A percentile compares a stretch with the other conserved stretches of the same genome.
These are phyloP conservation scores for Umbilicus rupestris DNA, from an alignment of 164 flowering plant species.

Conservation along the genomic window DNA sequence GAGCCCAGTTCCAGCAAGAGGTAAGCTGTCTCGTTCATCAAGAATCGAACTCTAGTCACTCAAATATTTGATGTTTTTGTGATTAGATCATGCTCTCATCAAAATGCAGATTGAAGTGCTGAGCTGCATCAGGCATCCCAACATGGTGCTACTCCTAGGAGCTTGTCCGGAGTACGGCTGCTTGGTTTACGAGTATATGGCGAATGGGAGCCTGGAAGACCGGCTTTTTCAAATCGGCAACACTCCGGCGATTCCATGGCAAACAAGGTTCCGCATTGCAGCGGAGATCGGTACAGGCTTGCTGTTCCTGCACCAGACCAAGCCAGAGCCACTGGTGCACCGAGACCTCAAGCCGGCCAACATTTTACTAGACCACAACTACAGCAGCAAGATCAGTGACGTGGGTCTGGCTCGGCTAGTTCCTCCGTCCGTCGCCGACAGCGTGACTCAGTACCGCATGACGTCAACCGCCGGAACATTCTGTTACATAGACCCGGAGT, in stretches of 20 bases:
- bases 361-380: slow-evolving; percentile 48
- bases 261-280: slow-evolving; percentile 39
- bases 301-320: slow-evolving; percentile 50
- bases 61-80: too few relatives aligned
- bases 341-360: slow-evolving; percentile 63
- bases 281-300: slow-evolving; percentile 55
- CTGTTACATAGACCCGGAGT: slow-evolving; percentile 65
- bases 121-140: slow-evolving; percentile 54
- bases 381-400: slow-evolving; percentile 44
- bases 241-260: slow-evolving; percentile 40
- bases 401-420: slow-evolving; percentile 60
- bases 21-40: too few relatives aligned
- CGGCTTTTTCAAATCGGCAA: slow-evolving; percentile 29
- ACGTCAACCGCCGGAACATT: slow-evolving; percentile 65
- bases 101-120: slow-evolving; percentile 41
- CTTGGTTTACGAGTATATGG: slow-evolving; percentile 55
- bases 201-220: slow-evolving; percentile 59
- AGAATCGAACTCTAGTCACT: too few relatives aligned
- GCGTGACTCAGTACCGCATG: slow-evolving; percentile 34
- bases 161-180: slow-evolving; percentile 58
- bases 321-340: slow-evolving; percentile 63
- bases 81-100: too few relatives aligned
- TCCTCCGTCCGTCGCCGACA: slow-evolving; percentile 39
- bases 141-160: slow-evolving; percentile 59
- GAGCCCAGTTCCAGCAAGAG: slow-evolving; percentile 41